Evolutionary conservation across 768 basidiomycete genomes (phyloP), one percentile per base, ranked within the genome.

Genomic region (Kwoniella dejecticola): DNA sequence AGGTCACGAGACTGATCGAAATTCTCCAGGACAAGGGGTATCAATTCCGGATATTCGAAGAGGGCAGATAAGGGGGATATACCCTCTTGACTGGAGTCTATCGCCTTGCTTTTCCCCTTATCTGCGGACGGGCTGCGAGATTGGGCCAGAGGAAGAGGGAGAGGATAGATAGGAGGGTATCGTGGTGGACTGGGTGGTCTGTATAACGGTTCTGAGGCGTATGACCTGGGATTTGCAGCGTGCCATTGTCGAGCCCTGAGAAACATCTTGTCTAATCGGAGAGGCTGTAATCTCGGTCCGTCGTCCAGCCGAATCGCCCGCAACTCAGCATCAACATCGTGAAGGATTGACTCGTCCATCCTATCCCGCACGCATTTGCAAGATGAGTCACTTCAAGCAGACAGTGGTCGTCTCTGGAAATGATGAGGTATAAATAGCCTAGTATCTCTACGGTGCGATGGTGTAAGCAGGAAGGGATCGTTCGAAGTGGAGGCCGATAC

Each of bases 241-340:
- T 52, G 49, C 73, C 73, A 75, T 40, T 64, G 45, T 26, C 53
- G 23, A 1, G 69, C 70, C 6, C 73, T 60, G 29, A 46, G 31
- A 53, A 70, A 71, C 68, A 75, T 70, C 61, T 64, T 61, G 52
- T 75, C 73, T 11, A 75, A 62, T 31, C 64, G 42, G 13, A 75
- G 46, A 3, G 70, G 63, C n/a, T 58, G 45, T 11, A 54, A 33
- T 45, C 61, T 59, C 15, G 66, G 72, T 24, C 45, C 57, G 6
- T 64, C 67, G 49, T 71, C 68, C 1, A 71, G 52, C 5, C 55
- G 30, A n/a, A 74, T 67, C 2, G 64, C 57, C 8, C 72, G 63
- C 13, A 74, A 60, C 23, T 65, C 60, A 15, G 63, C 63, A 52
- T 73, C 68, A 2, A 73, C 26, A 12, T 27, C 23, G 21, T 61